Conservation (phyloP, 495 filamentous ascomycete genomes). For the Platismatia glauca region DNA sequence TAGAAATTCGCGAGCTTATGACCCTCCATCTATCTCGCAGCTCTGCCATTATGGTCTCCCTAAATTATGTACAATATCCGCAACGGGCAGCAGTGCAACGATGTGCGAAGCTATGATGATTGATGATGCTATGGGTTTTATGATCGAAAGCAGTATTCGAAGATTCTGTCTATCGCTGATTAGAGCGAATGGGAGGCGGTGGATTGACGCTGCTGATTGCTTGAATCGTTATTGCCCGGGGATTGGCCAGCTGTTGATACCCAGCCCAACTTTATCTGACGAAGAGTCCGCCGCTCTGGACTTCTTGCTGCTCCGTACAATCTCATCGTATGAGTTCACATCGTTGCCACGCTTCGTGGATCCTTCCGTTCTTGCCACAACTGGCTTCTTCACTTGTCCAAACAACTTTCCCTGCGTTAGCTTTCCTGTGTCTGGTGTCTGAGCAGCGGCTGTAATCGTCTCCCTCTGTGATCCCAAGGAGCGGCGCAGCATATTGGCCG, state of each 20-base stretch:
- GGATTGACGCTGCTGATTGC: background rate
- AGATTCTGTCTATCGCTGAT: background rate
- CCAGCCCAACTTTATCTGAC: constrained; percentile 49
- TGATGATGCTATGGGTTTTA: too few species aligned
- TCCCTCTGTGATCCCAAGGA: constrained; percentile 28
- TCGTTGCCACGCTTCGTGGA: constrained; percentile 52
- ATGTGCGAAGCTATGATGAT: background rate
- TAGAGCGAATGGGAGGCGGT: background rate
- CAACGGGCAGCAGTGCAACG: background rate
- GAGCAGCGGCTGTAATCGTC: constrained; percentile 24
- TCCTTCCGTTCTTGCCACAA: constrained; percentile 31
- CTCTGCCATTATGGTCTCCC: background rate
- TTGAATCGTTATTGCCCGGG: background rate
- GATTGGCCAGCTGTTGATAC: constrained; percentile 43
- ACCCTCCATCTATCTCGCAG: background rate
- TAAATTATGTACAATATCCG: background rate
- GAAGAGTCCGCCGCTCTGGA: constrained; percentile 39
- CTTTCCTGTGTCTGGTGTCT: constrained; percentile 27
- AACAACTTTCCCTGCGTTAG: constrained; percentile 60
- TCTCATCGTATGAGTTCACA: constrained; percentile 34
- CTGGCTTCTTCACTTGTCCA: constrained; percentile 54
- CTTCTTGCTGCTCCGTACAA: constrained; percentile 49
- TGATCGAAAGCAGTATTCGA: background rate
- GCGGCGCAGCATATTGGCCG: constrained; percentile 44
- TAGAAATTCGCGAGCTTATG: background rate